Evolutionary conservation across 352 stramenopile genomes (phyloP).

Genomic region (Thraustochytrium sp.): DNA sequence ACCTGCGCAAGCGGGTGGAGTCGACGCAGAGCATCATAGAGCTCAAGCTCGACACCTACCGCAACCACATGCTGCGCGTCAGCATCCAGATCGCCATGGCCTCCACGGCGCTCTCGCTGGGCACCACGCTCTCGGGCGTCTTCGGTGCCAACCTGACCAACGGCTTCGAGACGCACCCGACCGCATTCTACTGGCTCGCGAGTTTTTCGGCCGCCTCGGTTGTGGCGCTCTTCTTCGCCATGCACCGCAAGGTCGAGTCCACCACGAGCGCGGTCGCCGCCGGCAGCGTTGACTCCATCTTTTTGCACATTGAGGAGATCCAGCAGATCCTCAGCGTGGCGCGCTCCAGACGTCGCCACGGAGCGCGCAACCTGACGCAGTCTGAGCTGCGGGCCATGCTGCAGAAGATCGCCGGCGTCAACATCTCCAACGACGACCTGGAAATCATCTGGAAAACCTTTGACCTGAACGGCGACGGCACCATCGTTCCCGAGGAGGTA

Average conservation of each 20-base stretch:
- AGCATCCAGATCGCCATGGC: slow-evolving; percentile 24
- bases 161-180: neutral
- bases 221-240: neutral
- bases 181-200: slow-evolving; percentile 30
- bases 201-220: neutral
- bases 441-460: slow-evolving; percentile 31
- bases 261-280: neutral
- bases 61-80: slow-evolving; percentile 28
- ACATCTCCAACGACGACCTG: slow-evolving; percentile 18
- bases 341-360: neutral
- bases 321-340: slow-evolving; percentile 39
- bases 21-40: slow-evolving; percentile 40
- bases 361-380: neutral
- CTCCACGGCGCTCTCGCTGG: neutral
- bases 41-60: slow-evolving; percentile 15
- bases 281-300: neutral
- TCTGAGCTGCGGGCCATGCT: slow-evolving; percentile 23
- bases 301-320: slow-evolving; percentile 34
- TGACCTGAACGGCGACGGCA: slow-evolving; percentile 15
- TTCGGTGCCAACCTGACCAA: slow-evolving; percentile 27
- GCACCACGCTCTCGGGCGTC: neutral
- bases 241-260: neutral
- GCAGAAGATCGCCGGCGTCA: slow-evolving; percentile 25
- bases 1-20: slow-evolving; percentile 35
- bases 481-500: neutral